Percentiles rank a stretch among this genome's conserved stretches.
Evolutionary conservation across 2,329 filamentous ascomycete species (phyloP).

Genomic region (Exophiala phaeomuriformis): DNA sequence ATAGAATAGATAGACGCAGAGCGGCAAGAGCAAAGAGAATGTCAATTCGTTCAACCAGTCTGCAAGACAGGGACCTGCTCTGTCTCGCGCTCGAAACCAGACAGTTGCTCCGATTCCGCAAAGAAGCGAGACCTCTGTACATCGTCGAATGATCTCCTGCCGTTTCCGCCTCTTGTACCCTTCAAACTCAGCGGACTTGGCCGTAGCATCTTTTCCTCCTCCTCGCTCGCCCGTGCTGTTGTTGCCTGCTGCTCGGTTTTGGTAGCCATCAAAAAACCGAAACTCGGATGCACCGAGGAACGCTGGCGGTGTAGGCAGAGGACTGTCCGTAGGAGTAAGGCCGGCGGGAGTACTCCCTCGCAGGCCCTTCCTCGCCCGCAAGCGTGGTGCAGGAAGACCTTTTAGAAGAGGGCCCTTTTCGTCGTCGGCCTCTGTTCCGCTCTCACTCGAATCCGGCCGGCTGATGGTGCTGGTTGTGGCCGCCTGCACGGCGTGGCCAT

Average conservation of each 20-base stretch:
- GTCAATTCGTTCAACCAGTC: conserved; percentile 19
- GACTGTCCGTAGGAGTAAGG: conserved; percentile 21
- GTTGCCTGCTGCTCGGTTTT: not conserved
- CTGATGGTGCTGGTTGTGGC: conserved; percentile 2
- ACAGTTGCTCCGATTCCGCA: conserved; percentile 40
- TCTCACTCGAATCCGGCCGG: conserved; percentile 62
- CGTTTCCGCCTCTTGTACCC: conserved; percentile 32
- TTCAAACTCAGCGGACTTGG: conserved; percentile 17
- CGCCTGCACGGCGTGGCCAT: conserved; percentile 7
- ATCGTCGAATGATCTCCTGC: conserved; percentile 41
- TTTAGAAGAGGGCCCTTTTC: conserved; percentile 70
- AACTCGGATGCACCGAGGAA: conserved; percentile 16
- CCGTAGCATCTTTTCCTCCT: not conserved
- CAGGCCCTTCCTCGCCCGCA: conserved; percentile 70
- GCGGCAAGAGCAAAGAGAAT: conserved; percentile 14
- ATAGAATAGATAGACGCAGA: conserved; percentile 20
- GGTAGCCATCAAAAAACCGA: conserved; percentile 13
- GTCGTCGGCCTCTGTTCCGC: conserved; percentile 91
- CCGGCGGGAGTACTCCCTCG: conserved; percentile 34
- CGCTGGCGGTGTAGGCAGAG: conserved; percentile 24
- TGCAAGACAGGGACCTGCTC: not conserved
- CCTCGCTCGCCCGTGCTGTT: conserved; percentile 7
- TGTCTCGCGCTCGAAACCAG: conserved; percentile 11
- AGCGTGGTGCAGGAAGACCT: conserved; percentile 71
- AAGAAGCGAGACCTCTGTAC: conserved; percentile 49